Percentiles rank a stretch among this genome's conserved stretches.
Evolutionary conservation across 805 yeast genomes (phyloP).

Genomic region (Candida quercuum): DNA sequence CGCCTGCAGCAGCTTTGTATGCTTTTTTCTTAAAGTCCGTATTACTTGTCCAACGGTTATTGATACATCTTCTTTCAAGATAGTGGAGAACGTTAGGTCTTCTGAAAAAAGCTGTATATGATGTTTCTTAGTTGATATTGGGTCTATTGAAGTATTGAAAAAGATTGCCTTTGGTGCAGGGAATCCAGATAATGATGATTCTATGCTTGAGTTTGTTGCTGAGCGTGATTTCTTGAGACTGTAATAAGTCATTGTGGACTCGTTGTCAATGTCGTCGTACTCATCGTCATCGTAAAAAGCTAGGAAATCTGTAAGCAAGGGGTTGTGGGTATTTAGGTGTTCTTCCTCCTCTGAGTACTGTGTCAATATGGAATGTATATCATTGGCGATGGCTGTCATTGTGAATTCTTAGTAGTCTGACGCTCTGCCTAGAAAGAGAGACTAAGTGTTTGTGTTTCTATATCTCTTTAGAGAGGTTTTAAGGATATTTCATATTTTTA

Average conservation of each 20-base stretch:
- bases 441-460: background rate
- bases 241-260: background rate
- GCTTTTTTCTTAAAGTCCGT: conserved; percentile 4
- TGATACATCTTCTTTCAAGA: conserved; percentile 6
- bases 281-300: background rate
- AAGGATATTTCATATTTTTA: too few species aligned
- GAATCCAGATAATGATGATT: background rate
- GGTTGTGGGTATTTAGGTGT: too few species aligned
- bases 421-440: background rate
- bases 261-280: background rate
- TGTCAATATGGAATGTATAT: background rate
- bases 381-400: background rate
- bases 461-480: too few species aligned
- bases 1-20: too few species aligned
- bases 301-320: too few species aligned
- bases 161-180: conserved; percentile 4
- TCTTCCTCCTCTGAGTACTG: background rate
- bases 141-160: conserved; percentile 4
- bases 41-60: conserved; percentile 9
- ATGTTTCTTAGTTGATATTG: conserved; percentile 3
- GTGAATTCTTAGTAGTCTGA: background rate
- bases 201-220: background rate
- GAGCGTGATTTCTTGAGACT: background rate
- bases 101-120: conserved; percentile 2
- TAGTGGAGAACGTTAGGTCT: conserved; percentile 4